phyloP scores from a whole-genome alignment of 306 rosid species.

The Vigna nakashimae region DNA sequence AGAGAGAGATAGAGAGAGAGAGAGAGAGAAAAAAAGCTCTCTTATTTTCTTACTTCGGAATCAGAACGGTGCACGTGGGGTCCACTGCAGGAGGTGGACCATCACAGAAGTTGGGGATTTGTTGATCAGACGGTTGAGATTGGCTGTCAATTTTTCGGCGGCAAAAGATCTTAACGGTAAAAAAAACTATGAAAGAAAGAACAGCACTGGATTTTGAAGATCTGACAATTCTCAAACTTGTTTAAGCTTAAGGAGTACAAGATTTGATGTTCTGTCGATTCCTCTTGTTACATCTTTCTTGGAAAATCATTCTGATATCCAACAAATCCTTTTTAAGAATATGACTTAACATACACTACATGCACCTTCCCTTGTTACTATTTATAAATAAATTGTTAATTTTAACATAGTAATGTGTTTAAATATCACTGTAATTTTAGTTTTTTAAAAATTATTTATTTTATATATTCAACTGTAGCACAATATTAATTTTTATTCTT shows the following conservation, averaged over 20 bases:
- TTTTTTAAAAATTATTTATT: no score
- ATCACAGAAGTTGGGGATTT: constrained; percentile 25
- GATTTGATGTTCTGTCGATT: neutral
- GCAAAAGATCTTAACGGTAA: constrained; percentile 60
- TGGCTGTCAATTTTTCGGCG: constrained; percentile 55
- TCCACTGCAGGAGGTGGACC: constrained; percentile 49
- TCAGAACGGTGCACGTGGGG: constrained; percentile 60
- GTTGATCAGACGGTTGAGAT: constrained; percentile 50
- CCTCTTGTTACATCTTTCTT: neutral
- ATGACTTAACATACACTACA: neutral
- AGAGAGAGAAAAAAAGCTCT: neutral
- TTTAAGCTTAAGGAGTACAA: constrained; percentile 37
- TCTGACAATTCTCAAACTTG: constrained; percentile 18
- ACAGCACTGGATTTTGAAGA: constrained; percentile 8
- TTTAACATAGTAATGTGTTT: no score
- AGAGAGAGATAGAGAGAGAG: no score
- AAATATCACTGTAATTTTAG: no score
- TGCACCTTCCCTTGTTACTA: neutral
- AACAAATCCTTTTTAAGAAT: neutral
- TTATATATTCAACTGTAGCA: no score
- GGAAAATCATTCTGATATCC: neutral
- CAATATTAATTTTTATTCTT: no score
- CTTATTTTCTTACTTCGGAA: neutral
- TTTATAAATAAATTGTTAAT: no score
- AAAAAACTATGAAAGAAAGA: constrained; percentile 33